phyloP scores from a whole-genome alignment of 306 rosid genomes.

The Lotus japonicus region DNA sequence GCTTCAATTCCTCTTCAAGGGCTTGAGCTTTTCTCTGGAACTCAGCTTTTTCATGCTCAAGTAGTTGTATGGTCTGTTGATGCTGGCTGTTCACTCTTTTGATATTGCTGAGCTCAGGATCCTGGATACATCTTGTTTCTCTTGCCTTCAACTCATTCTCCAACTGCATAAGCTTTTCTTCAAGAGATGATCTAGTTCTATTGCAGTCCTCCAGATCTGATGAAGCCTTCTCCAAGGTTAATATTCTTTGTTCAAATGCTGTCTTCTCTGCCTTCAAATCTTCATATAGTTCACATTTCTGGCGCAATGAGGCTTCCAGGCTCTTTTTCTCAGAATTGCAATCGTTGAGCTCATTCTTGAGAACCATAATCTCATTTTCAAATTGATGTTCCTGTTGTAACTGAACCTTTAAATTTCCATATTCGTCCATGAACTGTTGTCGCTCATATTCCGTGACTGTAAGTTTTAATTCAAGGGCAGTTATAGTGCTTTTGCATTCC shows the following conservation, averaged over 20 bases:
- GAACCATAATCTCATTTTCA: slow-evolving; percentile 34
- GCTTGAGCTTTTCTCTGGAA: slow-evolving; percentile 31
- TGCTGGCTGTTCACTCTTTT: slow-evolving; percentile 36
- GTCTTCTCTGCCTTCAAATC: slow-evolving; percentile 41
- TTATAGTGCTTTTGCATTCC: slow-evolving; percentile 27
- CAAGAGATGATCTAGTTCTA: slow-evolving; percentile 32
- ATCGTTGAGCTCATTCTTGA: slow-evolving; percentile 35
- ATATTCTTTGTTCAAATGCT: slow-evolving; percentile 29
- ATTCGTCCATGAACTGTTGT: slow-evolving; percentile 41
- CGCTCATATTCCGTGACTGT: slow-evolving; percentile 38
- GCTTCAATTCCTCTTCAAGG: slow-evolving; percentile 43
- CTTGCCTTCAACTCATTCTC: slow-evolving; percentile 40
- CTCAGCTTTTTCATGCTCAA: slow-evolving; percentile 47
- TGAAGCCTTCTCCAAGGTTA: slow-evolving; percentile 32
- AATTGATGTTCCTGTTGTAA: slow-evolving; percentile 34
- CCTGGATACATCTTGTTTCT: slow-evolving; percentile 27
- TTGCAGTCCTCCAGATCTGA: slow-evolving; percentile 44
- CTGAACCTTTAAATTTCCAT: slow-evolving; percentile 26
- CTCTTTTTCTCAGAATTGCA: slow-evolving; percentile 38
- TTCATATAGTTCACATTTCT: slow-evolving; percentile 39
- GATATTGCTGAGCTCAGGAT: slow-evolving; percentile 34
- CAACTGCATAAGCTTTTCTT: slow-evolving; percentile 48
- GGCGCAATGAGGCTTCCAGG: slow-evolving; percentile 38
- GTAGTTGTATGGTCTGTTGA: slow-evolving; percentile 38
- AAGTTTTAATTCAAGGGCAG: slow-evolving; percentile 41